Base-by-base conservation (phyloP, 73 alveolate species). In the Paramecium octaurelia region DNA sequence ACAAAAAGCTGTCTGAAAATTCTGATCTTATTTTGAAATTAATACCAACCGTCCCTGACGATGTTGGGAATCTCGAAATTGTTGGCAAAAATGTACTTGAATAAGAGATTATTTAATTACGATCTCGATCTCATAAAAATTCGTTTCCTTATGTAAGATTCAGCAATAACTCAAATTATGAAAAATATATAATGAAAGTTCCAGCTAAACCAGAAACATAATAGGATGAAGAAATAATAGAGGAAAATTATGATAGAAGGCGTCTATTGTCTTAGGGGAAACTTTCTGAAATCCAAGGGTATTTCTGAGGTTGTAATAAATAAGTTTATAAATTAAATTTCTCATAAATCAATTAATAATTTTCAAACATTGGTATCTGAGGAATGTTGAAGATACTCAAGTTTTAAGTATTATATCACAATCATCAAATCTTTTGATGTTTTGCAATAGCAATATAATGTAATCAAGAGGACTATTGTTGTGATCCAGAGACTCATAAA, bases 1-100 rank as follows among this genome's bases (percentile, higher is more conserved):
- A 80, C 23, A 80, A 80, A 80, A 80, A 80, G 44, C 57, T 80
- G 10, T 80, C 91, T 80, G 91, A 80, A 48, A 80, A 80, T 24
- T 48, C 46, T 31, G 91, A 80, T 46, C 36, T 48, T 24, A 80
- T 80, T 44, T 8, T 18, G 57, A 80, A 80, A 80, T 46, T 80
- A 23, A 42, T 80, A 21, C 91, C 91, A 10, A 80, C 91, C 12
- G 31, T 31, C 35, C 70, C 91, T 44, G 91, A 80, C 10, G 46
- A 44, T 18, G 16, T 73, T 5, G 87, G 59, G n/a, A 34, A 73
- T 73, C 87, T 73, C 57, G 87, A 73, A 73, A 12, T 73, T 12
- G 57, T 36, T 12, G 87, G 87, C 18, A 35, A 73, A 18, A 73
- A 73, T 73, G 87, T 73, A 6, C 46, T 73, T 31, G 57, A 73